A percentile compares a stretch with the other conserved stretches of the same genome.
Conservation (phyloP, 139 green algal genomes). For the Coelastrella sp. region DNA sequence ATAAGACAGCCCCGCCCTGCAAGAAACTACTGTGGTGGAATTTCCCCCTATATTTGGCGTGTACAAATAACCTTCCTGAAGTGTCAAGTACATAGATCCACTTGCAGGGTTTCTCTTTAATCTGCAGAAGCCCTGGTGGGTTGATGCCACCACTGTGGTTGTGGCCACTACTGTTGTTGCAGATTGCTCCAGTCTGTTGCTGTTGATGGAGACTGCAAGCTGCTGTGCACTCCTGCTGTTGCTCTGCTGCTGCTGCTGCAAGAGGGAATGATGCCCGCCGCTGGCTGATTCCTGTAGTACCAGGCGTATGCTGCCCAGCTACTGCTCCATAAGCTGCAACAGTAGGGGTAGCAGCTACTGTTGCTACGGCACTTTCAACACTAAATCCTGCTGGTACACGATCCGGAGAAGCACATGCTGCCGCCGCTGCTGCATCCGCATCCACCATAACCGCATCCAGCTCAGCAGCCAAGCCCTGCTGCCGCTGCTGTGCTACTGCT, state of each 20-base stretch:
- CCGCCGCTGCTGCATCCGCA: neutral
- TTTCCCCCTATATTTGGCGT: conserved; percentile 56
- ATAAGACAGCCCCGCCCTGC: conserved; percentile 65
- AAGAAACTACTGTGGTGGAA: conserved; percentile 82
- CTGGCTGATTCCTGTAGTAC: conserved; percentile 27
- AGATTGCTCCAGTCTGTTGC: neutral
- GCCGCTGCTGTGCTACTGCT: conserved; percentile 14
- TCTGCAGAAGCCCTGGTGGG: neutral
- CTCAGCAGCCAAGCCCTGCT: neutral
- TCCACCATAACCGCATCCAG: neutral
- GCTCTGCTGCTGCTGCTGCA: neutral
- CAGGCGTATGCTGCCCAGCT: conserved; percentile 6
- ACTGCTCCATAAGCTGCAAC: conserved; percentile 25
- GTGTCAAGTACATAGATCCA: conserved; percentile 78
- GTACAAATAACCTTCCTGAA: conserved; percentile 64
- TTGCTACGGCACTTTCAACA: neutral
- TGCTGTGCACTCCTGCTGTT: neutral
- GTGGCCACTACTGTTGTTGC: conserved; percentile 2
- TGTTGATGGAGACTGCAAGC: neutral
- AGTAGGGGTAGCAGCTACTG: neutral
- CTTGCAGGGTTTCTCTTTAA: conserved; percentile 64
- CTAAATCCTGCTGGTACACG: neutral
- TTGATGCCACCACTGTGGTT: conserved; percentile 14
- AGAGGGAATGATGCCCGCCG: neutral
- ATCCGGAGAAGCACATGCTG: too few species aligned